Conservation (phyloP, 1,284 basidiomycete genomes). For the Ustilago lituana region DNA sequence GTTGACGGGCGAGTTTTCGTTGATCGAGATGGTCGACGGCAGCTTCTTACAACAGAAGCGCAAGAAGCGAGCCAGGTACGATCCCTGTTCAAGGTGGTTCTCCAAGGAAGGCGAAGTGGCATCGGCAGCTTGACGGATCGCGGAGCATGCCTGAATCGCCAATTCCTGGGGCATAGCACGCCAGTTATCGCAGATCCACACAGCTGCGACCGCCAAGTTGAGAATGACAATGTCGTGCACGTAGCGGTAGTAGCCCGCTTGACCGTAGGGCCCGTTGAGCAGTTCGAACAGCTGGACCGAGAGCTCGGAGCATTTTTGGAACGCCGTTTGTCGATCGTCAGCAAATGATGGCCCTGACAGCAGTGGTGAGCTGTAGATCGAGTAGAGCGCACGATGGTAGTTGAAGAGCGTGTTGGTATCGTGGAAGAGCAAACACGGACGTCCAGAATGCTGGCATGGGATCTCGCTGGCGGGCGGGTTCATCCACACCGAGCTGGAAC, state of each 20-base stretch:
- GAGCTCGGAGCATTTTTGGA: conserved; percentile 47
- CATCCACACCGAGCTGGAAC: conserved; percentile 39
- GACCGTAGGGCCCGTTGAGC: conserved; percentile 43
- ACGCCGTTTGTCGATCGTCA: conserved; percentile 40
- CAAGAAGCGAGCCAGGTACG: conserved; percentile 45
- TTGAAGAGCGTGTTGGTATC: conserved; percentile 52
- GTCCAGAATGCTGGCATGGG: conserved; percentile 45
- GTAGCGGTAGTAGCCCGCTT: conserved; percentile 47
- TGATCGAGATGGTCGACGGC: conserved; percentile 50
- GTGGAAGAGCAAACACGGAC: conserved; percentile 48
- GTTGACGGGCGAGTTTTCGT: conserved; percentile 51
- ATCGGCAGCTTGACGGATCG: conserved; percentile 46
- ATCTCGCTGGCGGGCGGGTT: conserved; percentile 49
- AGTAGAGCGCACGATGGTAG: conserved; percentile 51
- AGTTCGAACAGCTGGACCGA: conserved; percentile 48
- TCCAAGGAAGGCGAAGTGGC: conserved; percentile 44
- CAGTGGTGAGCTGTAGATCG: conserved; percentile 44
- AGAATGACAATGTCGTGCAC: conserved; percentile 53
- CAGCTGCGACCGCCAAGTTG: conserved; percentile 47
- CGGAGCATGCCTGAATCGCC: conserved; percentile 38
- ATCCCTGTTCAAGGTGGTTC: conserved; percentile 43
- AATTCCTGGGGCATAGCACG: conserved; percentile 48
- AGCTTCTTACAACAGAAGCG: conserved; percentile 52
- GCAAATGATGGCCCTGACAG: conserved; percentile 34
- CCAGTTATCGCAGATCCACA: conserved; percentile 55